Base-by-base conservation (phyloP, 1,284 basidiomycete genomes). In the Agroathelia rolfsii region DNA sequence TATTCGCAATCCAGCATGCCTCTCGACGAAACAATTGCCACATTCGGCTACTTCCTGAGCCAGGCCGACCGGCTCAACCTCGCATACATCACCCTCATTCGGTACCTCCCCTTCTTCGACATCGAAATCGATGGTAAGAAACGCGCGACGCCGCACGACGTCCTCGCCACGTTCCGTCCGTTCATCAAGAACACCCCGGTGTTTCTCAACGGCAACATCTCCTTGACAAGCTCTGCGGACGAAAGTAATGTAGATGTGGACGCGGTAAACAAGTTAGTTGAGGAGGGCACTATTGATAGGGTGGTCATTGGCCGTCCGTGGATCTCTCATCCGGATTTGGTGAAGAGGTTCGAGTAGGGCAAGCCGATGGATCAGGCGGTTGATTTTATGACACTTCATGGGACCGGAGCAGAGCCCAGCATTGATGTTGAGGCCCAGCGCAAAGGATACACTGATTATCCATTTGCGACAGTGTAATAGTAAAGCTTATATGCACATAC, bases 391-490 rank as follows among this genome's bases (percentile, higher is more conserved):
- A 41, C 33, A 5, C 29, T 46, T n/a, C 37, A 43, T 17, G 34
- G 34, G 6, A n/a, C n/a, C n/a, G n/a, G 19, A 4, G n/a, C 22
- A 20, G 29, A 16, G 14, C 32, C 33, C 14, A 38, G 36, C 18
- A 25, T 29, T 18, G 11, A 9, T 7, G 31, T 9, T 10, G 40
- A 30, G 10, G 39, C 28, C 9, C 30, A 37, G 31, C 22, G 19
- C n/a, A 39, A 37, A 24, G 49, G 49, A 29, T 50, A 50, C 32
- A 45, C 40, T n/a, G 47, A 50, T 25, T 49, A 50, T 41, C 46
- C 46, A n/a, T n/a, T n/a, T n/a, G n/a, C n/a, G n/a, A n/a, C n/a
- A n/a, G n/a, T n/a, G n/a, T n/a, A n/a, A 8, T 34, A n/a, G n/a
- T n/a, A n/a, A n/a, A n/a, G n/a, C n/a, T n/a, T n/a, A n/a, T n/a